A percentile compares a stretch with the other conserved stretches of the same genome.
Evolutionary conservation across 139 green algal species (phyloP).

Genomic region (Chlorella sp.): DNA sequence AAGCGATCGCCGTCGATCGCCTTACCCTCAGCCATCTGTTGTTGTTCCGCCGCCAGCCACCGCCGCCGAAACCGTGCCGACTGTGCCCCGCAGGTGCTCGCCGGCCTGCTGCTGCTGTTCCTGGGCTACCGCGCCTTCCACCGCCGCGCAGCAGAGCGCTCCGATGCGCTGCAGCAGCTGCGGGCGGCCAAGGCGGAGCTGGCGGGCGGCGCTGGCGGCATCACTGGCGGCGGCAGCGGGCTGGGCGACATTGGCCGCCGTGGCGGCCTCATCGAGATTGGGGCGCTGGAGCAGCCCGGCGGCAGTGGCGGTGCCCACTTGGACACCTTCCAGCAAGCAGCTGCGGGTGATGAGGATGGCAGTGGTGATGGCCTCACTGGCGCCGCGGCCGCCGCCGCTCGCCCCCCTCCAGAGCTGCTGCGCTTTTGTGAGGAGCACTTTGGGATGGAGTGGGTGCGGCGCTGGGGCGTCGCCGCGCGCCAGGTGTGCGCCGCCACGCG

Average conservation of each 20-base stretch:
- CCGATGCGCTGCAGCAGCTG: conserved; percentile 11
- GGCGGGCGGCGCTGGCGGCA: background rate
- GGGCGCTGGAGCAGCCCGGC: no score
- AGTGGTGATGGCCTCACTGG: no score
- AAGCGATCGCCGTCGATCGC: no score
- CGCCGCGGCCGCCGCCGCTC: background rate
- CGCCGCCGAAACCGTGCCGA: background rate
- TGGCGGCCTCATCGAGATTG: no score
- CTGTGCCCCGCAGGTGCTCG: background rate
- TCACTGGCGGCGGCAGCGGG: background rate
- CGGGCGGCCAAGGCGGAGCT: background rate
- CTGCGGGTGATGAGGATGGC: no score
- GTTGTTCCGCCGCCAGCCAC: background rate
- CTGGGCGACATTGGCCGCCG: no score
- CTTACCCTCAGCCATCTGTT: no score
- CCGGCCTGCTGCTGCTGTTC: conserved; percentile 14
- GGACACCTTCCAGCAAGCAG: no score
- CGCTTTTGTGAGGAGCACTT: conserved; percentile 48
- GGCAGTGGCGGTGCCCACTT: no score
- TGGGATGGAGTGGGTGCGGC: conserved; percentile 35
- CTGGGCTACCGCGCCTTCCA: conserved; percentile 2
- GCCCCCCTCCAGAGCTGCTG: background rate
- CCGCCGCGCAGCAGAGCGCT: background rate
- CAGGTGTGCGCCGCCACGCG: conserved; percentile 25
- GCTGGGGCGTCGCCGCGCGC: conserved; percentile 32